phyloP scores from a whole-genome alignment of 176 grass and related monocot species.

The Thalia dealbata region DNA sequence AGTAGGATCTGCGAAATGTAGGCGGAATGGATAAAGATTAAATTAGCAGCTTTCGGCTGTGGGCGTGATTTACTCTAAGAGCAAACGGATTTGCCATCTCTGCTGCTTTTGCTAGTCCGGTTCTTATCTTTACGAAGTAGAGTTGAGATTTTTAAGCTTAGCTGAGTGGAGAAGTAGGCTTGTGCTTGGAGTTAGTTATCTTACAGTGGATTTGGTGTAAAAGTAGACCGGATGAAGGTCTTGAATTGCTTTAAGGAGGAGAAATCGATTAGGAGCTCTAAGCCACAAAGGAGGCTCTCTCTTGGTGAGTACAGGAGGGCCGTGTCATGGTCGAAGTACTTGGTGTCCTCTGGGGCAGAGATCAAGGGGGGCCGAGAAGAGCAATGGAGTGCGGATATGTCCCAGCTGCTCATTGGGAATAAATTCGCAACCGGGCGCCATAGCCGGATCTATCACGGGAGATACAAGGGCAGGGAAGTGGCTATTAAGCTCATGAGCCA shows the following conservation, averaged over 20 bases:
- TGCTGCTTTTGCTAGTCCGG: background rate
- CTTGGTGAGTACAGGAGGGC: slow-evolving; percentile 89
- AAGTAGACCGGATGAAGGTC: slow-evolving; percentile 43
- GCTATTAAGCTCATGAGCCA: slow-evolving; percentile 99
- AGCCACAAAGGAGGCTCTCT: slow-evolving; percentile 56
- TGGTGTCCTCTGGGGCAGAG: slow-evolving; percentile 70
- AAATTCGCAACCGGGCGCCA: slow-evolving; percentile 78
- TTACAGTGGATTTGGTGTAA: background rate
- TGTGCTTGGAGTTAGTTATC: background rate
- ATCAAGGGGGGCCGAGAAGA: slow-evolving; percentile 70
- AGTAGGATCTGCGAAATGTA: slow-evolving; percentile 3
- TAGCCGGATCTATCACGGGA: slow-evolving; percentile 88
- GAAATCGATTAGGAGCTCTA: slow-evolving; percentile 14
- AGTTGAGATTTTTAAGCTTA: background rate
- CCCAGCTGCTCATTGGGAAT: slow-evolving; percentile 62
- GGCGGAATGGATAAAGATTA: background rate
- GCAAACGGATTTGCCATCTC: background rate
- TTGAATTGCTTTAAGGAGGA: slow-evolving; percentile 77
- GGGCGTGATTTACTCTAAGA: background rate
- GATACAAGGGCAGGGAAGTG: slow-evolving; percentile 64
- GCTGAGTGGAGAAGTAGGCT: no score
- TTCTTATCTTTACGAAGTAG: background rate
- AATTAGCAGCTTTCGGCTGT: background rate
- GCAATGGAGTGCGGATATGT: slow-evolving; percentile 91
- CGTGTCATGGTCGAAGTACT: slow-evolving; percentile 94